phyloP scores from a whole-genome alignment of 108 stramenopile genomes.

The Skeletonema potamos region DNA sequence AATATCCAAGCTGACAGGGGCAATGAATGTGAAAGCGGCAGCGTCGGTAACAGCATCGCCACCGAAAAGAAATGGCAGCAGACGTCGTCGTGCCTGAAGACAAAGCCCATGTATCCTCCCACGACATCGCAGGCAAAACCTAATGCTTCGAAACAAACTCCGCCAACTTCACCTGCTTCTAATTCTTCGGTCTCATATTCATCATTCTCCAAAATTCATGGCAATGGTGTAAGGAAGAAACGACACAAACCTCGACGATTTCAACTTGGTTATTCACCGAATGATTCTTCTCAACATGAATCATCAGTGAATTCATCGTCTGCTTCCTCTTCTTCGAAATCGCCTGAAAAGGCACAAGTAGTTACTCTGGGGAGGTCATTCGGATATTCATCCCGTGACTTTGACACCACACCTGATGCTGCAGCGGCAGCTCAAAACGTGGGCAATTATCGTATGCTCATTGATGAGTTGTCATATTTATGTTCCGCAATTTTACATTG shows the following conservation, averaged over 20 bases:
- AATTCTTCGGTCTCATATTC: slow-evolving; percentile 4
- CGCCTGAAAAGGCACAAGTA: background rate
- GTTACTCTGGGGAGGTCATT: background rate
- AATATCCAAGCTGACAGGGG: background rate
- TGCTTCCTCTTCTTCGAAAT: background rate
- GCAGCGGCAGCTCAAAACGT: slow-evolving; percentile 58
- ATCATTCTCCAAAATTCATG: slow-evolving; percentile 3
- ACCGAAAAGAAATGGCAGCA: background rate
- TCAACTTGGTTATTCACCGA: background rate
- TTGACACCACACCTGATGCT: slow-evolving; percentile 6
- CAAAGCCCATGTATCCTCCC: background rate
- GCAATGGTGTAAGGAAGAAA: slow-evolving; percentile 22
- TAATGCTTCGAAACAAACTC: background rate
- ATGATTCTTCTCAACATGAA: slow-evolving; percentile 1
- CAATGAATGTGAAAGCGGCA: background rate
- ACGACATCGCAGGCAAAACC: background rate
- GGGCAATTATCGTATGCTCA: slow-evolving; percentile 67
- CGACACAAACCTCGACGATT: slow-evolving; percentile 3
- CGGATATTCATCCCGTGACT: background rate
- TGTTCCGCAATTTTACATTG: slow-evolving; percentile 58
- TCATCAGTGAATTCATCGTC: background rate
- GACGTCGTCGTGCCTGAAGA: background rate
- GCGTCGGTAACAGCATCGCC: background rate
- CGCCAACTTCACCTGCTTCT: background rate
- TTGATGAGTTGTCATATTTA: slow-evolving; percentile 74